A percentile compares a stretch with the other conserved stretches of the same genome.
Evolutionary conservation across 1,284 basidiomycete genomes (phyloP).

Genomic region (Trametes versicolor): DNA sequence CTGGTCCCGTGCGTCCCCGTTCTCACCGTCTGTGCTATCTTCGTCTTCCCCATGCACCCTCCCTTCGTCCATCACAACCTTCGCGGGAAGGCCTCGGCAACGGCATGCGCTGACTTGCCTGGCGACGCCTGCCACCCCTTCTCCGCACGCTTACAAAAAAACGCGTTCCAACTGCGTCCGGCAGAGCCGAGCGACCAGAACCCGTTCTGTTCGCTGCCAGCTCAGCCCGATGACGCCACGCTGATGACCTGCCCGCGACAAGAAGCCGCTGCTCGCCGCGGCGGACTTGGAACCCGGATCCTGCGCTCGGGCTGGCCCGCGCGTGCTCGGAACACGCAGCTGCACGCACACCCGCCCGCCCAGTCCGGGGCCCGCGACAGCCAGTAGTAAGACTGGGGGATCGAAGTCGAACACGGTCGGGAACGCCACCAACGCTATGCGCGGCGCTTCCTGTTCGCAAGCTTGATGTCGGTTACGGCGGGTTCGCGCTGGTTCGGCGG

Average conservation of each 20-base stretch:
- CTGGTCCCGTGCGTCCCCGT: not conserved
- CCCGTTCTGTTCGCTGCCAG: conserved; percentile 7
- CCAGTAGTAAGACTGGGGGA: not conserved
- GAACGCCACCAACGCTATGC: conserved; percentile 1
- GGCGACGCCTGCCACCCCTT: not conserved
- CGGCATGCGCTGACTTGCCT: conserved; percentile 9
- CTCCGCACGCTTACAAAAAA: conserved; percentile 6
- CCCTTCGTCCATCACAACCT: conserved; percentile 14
- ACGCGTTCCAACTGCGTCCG: conserved; percentile 6
- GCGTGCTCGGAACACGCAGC: not conserved
- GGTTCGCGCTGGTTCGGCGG: not conserved
- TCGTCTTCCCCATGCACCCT: conserved; percentile 3
- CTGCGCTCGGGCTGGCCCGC: not conserved
- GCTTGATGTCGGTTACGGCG: conserved; percentile 19
- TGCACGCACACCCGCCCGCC: not conserved
- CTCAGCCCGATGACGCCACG: conserved; percentile 19
- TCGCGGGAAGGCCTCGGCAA: conserved; percentile 27
- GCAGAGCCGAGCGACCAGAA: conserved; percentile 18
- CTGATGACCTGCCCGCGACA: conserved; percentile 21
- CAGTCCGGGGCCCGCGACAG: not conserved
- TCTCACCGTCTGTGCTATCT: conserved; percentile 20
- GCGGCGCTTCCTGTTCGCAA: conserved; percentile 15
- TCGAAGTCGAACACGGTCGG: not conserved
- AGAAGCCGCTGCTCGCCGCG: conserved; percentile 2
- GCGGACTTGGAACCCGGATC: conserved; percentile 4